phyloP scores from a whole-genome alignment of 2,329 filamentous ascomycete species.

The Cryphonectria parasitica region DNA sequence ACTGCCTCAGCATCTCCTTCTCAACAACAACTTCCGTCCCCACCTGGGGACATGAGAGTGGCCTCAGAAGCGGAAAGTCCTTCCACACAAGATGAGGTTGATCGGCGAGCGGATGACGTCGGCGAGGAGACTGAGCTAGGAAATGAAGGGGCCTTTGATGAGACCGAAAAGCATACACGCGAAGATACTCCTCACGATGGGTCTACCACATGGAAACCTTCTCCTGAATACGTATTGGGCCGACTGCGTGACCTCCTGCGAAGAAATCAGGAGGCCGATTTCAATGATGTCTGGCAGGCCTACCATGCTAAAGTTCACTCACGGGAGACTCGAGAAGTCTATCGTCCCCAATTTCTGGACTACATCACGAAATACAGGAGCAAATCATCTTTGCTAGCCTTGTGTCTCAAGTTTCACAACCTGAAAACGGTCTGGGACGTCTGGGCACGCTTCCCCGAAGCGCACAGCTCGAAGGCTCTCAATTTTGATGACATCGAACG shows the following conservation, averaged over 20 bases:
- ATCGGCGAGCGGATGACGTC: neutral
- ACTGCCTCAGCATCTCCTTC: conserved; percentile 33
- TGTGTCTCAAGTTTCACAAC: conserved; percentile 17
- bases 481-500: conserved; percentile 21
- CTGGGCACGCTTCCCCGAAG: conserved; percentile 23
- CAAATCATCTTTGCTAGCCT: conserved; percentile 20
- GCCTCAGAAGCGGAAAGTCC: neutral
- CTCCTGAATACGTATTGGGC: neutral
- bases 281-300: conserved; percentile 19
- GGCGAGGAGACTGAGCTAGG: conserved; percentile 12
- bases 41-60: neutral
- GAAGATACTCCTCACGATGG: neutral
- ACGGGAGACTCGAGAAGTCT: neutral
- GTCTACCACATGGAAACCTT: neutral
- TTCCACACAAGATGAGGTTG: conserved; percentile 1
- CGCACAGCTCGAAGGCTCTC: conserved; percentile 16
- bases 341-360: conserved; percentile 21
- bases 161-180: neutral
- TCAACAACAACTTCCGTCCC: conserved; percentile 5
- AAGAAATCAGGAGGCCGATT: neutral
- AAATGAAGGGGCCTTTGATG: neutral
- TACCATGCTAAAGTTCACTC: conserved; percentile 10
- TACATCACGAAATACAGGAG: conserved; percentile 18
- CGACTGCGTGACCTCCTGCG: conserved; percentile 13
- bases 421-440: conserved; percentile 18